These are phyloP conservation scores for Calvatia gigantea DNA, from an alignment of 768 basidiomycete species.

Conservation along the genomic window DNA sequence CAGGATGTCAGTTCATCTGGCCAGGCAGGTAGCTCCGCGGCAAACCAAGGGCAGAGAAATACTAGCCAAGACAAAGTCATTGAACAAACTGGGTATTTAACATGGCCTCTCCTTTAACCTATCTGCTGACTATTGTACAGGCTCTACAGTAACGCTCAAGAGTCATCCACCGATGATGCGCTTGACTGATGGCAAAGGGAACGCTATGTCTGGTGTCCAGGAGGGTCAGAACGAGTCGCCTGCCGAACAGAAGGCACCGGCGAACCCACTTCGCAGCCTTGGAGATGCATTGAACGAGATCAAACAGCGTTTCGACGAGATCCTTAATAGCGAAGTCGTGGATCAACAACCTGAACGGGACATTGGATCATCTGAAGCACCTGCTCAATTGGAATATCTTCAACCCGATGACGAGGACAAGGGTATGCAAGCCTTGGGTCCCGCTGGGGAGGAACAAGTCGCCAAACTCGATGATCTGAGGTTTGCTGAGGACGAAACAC, in stretches of 20 bases:
- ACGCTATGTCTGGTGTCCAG: constrained; percentile 40
- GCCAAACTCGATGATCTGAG: constrained; percentile 81
- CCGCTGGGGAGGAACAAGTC: constrained; percentile 79
- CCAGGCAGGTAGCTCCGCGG: constrained; percentile 18
- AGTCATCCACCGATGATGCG: constrained; percentile 13
- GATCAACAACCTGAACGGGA: constrained; percentile 32
- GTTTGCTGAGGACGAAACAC: constrained; percentile 58
- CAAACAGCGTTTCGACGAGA: constrained; percentile 79
- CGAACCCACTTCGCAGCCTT: constrained; percentile 70
- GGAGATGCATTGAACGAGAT: constrained; percentile 85
- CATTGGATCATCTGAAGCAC: constrained; percentile 32
- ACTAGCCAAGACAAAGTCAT: constrained; percentile 24
- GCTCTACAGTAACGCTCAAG: constrained; percentile 13
- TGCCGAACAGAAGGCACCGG: constrained; percentile 31
- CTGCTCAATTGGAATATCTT: constrained; percentile 72
- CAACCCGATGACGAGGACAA: constrained; percentile 63
- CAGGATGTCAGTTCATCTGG: constrained; percentile 15
- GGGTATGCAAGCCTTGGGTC: constrained; percentile 87
- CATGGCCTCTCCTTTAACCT: neutral
- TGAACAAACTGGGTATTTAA: constrained; percentile 32
- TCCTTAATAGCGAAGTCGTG: constrained; percentile 43
- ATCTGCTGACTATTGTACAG: neutral
- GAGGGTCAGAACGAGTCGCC: constrained; percentile 39
- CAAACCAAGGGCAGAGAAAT: constrained; percentile 8
- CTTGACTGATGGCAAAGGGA: constrained; percentile 19